Evolutionary conservation across 768 basidiomycete species (phyloP).

Genomic region (Filobasidium floriforme): DNA sequence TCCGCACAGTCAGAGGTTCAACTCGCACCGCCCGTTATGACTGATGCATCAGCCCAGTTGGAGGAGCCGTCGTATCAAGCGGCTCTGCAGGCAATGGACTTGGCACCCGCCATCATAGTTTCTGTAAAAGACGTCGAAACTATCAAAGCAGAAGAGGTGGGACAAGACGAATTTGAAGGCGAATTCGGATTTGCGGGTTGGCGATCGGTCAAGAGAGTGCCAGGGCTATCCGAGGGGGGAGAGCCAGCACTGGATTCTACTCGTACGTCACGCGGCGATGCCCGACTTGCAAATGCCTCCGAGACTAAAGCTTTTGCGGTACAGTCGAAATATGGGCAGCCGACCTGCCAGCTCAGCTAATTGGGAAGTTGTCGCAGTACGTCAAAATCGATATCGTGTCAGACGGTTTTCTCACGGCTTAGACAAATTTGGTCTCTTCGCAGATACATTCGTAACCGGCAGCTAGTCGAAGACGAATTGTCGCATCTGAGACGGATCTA

Average conservation of each 20-base stretch:
- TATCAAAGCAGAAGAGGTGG: background rate
- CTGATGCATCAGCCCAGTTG: background rate
- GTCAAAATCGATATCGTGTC: background rate
- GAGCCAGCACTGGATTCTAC: background rate
- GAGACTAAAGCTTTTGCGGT: background rate
- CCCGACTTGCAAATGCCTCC: background rate
- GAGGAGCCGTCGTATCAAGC: background rate
- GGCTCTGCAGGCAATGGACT: background rate
- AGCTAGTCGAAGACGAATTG: background rate
- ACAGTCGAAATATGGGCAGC: constrained; percentile 3
- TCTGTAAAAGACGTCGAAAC: background rate
- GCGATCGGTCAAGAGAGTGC: background rate
- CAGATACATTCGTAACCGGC: background rate
- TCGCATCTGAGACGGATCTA: background rate
- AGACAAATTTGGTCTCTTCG: too few species aligned
- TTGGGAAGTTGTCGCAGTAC: background rate
- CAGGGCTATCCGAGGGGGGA: background rate
- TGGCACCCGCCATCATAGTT: background rate
- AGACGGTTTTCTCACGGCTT: too few species aligned
- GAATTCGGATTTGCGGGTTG: background rate
- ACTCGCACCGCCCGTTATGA: background rate
- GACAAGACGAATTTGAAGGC: background rate
- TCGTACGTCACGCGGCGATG: background rate
- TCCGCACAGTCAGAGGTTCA: background rate
- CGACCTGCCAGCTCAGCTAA: background rate